Percentiles rank a stretch among this genome's conserved stretches.
Evolutionary conservation across 345 rosid species (phyloP).

Genomic region (Citrus reticulata): DNA sequence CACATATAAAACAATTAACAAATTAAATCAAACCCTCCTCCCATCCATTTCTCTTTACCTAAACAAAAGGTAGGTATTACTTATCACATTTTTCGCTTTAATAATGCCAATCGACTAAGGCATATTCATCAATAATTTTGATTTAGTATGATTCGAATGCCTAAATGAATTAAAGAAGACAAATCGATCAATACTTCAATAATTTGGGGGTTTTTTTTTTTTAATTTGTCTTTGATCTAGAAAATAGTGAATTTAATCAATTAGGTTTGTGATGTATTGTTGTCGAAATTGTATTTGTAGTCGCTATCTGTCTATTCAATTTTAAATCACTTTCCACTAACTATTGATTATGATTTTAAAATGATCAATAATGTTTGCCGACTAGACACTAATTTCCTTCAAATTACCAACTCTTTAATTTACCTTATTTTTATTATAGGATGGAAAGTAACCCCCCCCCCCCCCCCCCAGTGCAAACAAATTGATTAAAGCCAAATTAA

Average conservation of each 20-base stretch:
- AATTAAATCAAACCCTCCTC: neutral
- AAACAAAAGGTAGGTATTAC: neutral
- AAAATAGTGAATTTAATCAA: neutral
- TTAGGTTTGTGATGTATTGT: too few relatives aligned
- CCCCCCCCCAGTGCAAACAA: too few relatives aligned
- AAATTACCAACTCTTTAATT: neutral
- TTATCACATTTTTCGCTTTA: neutral
- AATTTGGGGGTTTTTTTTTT: neutral
- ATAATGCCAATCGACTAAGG: neutral
- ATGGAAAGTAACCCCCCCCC: neutral
- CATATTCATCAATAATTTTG: neutral
- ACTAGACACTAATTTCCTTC: neutral
- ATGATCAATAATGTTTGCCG: neutral
- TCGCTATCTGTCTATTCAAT: too few relatives aligned
- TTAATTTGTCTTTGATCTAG: neutral
- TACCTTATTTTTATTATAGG: neutral
- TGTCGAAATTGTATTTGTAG: too few relatives aligned
- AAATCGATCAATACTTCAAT: neutral
- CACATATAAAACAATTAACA: too few relatives aligned
- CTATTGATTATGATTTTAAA: neutral
- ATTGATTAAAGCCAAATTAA: neutral
- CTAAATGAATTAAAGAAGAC: neutral
- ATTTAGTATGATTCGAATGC: neutral
- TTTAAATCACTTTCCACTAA: too few relatives aligned
- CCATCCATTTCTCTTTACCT: neutral